These are phyloP conservation scores for Globisporangium carolinianum DNA, from an alignment of 352 stramenopile genomes.

Conservation along the genomic window DNA sequence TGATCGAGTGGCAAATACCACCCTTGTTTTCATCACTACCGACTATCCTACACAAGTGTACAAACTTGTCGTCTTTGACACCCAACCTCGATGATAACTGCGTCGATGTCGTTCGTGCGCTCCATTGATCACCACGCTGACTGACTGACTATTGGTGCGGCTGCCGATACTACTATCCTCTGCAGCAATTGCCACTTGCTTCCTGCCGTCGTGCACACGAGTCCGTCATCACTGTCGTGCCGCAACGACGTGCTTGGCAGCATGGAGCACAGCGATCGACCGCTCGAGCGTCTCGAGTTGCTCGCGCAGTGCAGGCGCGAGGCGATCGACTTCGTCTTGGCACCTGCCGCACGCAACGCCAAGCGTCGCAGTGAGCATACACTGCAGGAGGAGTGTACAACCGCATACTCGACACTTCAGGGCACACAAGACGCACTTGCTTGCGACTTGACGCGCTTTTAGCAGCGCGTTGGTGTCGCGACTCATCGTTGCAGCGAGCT, in stretches of 20 bases:
- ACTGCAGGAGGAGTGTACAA: background rate
- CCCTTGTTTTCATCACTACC: too few species aligned
- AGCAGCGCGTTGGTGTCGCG: conserved; percentile 6
- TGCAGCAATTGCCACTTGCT: too few species aligned
- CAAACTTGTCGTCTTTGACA: too few species aligned
- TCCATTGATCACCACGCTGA: too few species aligned
- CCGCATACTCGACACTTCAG: background rate
- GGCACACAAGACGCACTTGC: conserved; percentile 20
- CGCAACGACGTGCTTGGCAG: background rate
- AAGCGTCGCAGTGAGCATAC: background rate
- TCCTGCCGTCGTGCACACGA: too few species aligned
- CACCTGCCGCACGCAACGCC: conserved; percentile 16
- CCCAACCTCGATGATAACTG: too few species aligned
- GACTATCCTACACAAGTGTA: too few species aligned
- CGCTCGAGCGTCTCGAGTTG: conserved; percentile 30
- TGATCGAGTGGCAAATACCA: too few species aligned
- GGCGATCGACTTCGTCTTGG: conserved; percentile 22
- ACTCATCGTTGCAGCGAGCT: conserved; percentile 12
- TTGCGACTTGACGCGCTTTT: conserved; percentile 20
- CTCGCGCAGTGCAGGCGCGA: conserved; percentile 24
- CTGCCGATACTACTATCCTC: too few species aligned
- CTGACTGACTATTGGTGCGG: too few species aligned
- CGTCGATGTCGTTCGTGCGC: too few species aligned
- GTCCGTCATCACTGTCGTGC: background rate
- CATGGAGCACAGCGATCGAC: conserved; percentile 11